Base-by-base conservation (phyloP, 306 rosid species). In the Rosa rugosa region DNA sequence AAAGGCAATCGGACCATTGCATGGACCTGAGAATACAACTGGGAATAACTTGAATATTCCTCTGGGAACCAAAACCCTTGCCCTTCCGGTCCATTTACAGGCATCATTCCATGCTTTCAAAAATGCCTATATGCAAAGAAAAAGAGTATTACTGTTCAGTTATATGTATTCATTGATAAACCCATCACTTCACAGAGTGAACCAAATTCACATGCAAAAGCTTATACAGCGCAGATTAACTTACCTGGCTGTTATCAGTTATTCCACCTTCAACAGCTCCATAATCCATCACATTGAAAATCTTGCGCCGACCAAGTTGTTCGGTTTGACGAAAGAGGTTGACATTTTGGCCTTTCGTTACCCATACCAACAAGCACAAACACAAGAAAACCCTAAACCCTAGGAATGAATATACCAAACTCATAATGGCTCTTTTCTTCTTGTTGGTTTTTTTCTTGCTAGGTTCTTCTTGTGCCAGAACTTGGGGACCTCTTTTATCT, bases 1-100 rank as follows among this genome's bases (percentile, higher is more conserved):
- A 77, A 92, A 89, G 3, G 57, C 73, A 0, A 45, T 85, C 5
- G 44, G 56, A 78, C 88, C 90, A 9, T 83, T 71, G 79, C 96
- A 90, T 56, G 89, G 93, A 76, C 92, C 93, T 5, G 22, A 31
- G 67, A 92, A 92, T 5, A 25, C 11, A 9, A 86, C 79, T 12
- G 73, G 40, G 14, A 71, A 54, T 36, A 89, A 56, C 84, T 56
- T 54, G 81, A 69, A 90, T 0, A 83, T 87, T 66, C 97, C 97
- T 38, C 13, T 17, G 36, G 88, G 86, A 60, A 85, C 56, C 68
- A 73, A 44, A 31, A 85, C 84, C 82, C 67, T 67, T 11, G 84
- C 42, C 44, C 59, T 76, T 56, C 88, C 88, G 6, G 51, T 59
- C 82, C 77, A 85, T 82, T 59, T 64, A 64, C 88, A 85, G 60